Conservation (phyloP, 805 yeast species). For the Barnettozyma populi region DNA sequence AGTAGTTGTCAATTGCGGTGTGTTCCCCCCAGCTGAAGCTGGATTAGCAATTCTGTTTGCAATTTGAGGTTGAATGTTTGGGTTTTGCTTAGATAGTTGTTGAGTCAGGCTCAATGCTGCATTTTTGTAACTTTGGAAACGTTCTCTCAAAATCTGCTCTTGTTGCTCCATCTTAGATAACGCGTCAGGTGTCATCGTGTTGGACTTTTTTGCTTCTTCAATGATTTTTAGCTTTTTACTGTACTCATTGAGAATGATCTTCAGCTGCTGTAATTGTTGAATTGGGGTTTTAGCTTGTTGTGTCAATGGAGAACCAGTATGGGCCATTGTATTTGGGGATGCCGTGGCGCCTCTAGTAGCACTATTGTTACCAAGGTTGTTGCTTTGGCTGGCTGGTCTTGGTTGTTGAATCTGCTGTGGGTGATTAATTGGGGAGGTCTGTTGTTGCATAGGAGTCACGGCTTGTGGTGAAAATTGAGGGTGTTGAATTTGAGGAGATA, state of each 20-base stretch:
- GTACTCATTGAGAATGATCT: conserved; percentile 42
- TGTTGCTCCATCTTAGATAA: conserved; percentile 40
- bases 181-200: conserved; percentile 40
- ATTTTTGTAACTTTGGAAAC: conserved; percentile 44
- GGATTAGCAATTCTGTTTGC: conserved; percentile 5
- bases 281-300: conserved; percentile 13
- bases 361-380: conserved; percentile 1
- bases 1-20: conserved; percentile 4
- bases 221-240: conserved; percentile 46
- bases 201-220: conserved; percentile 41
- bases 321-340: conserved; percentile 18
- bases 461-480: not conserved
- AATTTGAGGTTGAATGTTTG: conserved; percentile 18
- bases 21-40: conserved; percentile 20
- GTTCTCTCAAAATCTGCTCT: conserved; percentile 40
- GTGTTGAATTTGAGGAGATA: conserved; percentile 18
- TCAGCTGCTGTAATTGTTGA: conserved; percentile 38
- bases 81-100: conserved; percentile 9
- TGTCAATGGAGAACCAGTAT: conserved; percentile 8
- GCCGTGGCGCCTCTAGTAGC: conserved; percentile 9
- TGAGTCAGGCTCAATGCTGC: conserved; percentile 33
- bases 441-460: conserved; percentile 14
- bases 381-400: conserved; percentile 9
- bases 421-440: not conserved
- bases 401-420: conserved; percentile 20